Conservation (phyloP, 345 rosid genomes). For the Eucalyptus albens region DNA sequence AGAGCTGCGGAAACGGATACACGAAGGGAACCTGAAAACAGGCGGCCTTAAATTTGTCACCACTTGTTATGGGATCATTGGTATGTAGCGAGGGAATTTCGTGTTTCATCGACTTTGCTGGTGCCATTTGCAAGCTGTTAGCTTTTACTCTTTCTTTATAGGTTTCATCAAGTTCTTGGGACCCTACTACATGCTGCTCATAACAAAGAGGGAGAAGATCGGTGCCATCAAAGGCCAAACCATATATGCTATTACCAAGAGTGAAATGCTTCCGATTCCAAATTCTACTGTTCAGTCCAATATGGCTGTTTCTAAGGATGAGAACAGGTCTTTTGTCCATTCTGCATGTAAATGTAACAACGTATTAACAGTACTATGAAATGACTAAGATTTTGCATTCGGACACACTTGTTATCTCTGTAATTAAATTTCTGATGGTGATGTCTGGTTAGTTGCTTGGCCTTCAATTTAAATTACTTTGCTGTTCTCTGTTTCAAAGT, state of each 20-base stretch:
- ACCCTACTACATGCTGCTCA: conserved; percentile 86
- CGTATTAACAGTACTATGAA: not conserved
- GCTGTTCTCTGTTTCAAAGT: not conserved
- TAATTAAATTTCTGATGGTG: not conserved
- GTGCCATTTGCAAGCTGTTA: not conserved
- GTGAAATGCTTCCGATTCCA: conserved; percentile 64
- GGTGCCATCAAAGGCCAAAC: conserved; percentile 78
- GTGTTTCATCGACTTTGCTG: not conserved
- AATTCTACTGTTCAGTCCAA: conserved; percentile 55
- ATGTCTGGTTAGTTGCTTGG: not conserved
- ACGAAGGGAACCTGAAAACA: conserved; percentile 67
- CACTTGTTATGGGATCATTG: conserved; percentile 76
- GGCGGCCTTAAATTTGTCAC: conserved; percentile 89
- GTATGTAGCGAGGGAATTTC: conserved; percentile 19
- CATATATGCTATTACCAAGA: conserved; percentile 56
- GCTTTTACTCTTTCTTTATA: conserved; percentile 9
- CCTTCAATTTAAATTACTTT: conserved; percentile 1
- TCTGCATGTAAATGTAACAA: conserved; percentile 72
- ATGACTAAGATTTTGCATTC: not conserved
- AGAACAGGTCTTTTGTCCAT: conserved; percentile 96
- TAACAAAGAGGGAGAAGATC: conserved; percentile 81
- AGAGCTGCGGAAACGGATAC: conserved; percentile 53
- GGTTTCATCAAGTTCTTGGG: conserved; percentile 92
- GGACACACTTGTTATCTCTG: not conserved
- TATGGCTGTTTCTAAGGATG: conserved; percentile 86